Base-by-base conservation (phyloP, 2,329 filamentous ascomycete genomes). In the Tolypocladium paradoxum region DNA sequence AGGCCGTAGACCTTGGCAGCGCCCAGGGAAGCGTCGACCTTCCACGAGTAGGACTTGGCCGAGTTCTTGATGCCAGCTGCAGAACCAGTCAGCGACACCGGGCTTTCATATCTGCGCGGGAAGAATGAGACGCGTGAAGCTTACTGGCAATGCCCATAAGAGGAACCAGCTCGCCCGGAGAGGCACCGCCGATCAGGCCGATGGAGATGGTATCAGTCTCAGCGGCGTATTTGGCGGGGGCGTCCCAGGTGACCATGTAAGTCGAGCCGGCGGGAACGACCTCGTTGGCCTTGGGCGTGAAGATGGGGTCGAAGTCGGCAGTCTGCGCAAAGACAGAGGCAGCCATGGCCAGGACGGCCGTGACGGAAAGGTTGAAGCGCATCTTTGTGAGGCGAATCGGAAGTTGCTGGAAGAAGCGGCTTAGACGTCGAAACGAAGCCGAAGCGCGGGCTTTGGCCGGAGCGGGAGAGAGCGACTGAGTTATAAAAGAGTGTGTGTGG, bases 281-380 rank as follows among this genome's bases (percentile, higher is more conserved):
- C 65, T 77, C 66, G 60, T 68, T 68, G 50, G 70, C 40, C 34
- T 61, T 58, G 55, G 82, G 82, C 55, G 68, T 68, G 60, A 63
- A 71, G 64, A 85, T 70, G 62, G 73, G 66, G 64, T 82, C 73
- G 69, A 83, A 85, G 62, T 74, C 75, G n/a, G 68, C 53, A 49
- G 75, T 77, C 68, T 81, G 78, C 50, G 79, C 80, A 55, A 79
- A 57, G 58, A 67, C 75, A 56, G 75, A 65, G 68, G 71, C 70
- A 61, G 73, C 73, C 58, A 78, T 71, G 64, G 78, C 78, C 70
- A 82, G 61, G 59, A 77, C 58, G 63, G 78, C 68, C 55, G 75
- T 68, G 61, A 71, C 65, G 60, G 75, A 66, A 58, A 73, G 57
- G 58, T 72, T 66, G 72, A 76, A 81, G 63, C 73, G 76, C 79